Evolutionary conservation across 2,329 filamentous ascomycete genomes (phyloP).

Genomic region (Dissoconium aciculare): DNA sequence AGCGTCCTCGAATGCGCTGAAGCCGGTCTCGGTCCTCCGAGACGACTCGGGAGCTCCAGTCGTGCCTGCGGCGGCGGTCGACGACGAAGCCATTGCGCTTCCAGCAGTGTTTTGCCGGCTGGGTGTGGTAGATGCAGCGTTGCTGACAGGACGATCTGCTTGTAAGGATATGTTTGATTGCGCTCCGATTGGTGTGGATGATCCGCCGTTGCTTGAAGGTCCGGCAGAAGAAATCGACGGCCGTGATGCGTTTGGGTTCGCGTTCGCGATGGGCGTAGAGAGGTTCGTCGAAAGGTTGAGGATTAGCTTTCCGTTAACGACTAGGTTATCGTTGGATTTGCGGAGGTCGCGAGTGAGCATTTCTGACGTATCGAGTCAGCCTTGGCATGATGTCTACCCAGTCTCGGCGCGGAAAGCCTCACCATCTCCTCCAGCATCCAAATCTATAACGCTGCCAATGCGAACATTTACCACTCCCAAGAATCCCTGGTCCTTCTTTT

Average conservation of each 20-base stretch:
- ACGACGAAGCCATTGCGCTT: conserved; percentile 13
- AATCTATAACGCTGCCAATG: conserved; percentile 84
- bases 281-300: conserved; percentile 92
- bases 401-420: conserved; percentile 24
- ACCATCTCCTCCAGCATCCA: conserved; percentile 86
- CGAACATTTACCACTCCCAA: conserved; percentile 94
- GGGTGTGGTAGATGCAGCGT: conserved; percentile 13
- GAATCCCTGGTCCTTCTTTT: conserved; percentile 99
- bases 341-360: conserved; percentile 97
- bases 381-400: too few species aligned
- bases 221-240: conserved; percentile 27
- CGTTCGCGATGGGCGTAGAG: conserved; percentile 47
- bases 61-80: conserved; percentile 13
- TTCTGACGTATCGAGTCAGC: conserved; percentile 38
- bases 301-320: conserved; percentile 95
- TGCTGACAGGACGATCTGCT: conserved; percentile 16
- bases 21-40: conserved; percentile 34
- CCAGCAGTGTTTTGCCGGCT: conserved; percentile 14
- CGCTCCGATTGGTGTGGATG: conserved; percentile 29
- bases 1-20: conserved; percentile 93
- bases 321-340: conserved; percentile 94
- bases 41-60: conserved; percentile 14
- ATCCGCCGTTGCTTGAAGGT: conserved; percentile 25
- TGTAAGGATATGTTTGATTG: conserved; percentile 23
- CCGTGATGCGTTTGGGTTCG: conserved; percentile 24